Conservation (phyloP, 495 filamentous ascomycete species). For the Aspergillus avenaceus region DNA sequence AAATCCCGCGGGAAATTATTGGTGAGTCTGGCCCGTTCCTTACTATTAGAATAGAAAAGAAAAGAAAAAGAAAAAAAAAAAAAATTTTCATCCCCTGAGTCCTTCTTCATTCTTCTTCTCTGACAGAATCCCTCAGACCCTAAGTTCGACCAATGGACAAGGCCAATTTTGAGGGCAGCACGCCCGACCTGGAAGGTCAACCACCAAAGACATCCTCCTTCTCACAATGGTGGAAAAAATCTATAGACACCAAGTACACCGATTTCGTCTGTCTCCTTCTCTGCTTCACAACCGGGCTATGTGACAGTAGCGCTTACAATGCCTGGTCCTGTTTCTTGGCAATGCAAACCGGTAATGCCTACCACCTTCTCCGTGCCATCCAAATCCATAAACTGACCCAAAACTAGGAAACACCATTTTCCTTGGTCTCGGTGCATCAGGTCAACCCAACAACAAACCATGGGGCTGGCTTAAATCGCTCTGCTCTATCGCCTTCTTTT, state of each 20-base stretch:
- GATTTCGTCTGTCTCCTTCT: constrained; percentile 52
- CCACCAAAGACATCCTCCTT: constrained; percentile 3
- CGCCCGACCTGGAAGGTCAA: constrained; percentile 9
- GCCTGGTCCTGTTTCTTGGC: constrained; percentile 58
- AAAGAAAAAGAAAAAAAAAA: too few species aligned
- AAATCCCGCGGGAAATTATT: too few species aligned
- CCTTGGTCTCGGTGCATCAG: constrained; percentile 58
- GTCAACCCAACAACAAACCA: constrained; percentile 42
- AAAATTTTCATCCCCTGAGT: too few species aligned
- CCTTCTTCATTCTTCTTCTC: not conserved
- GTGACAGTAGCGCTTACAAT: constrained; percentile 59
- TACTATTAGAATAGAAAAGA: too few species aligned
- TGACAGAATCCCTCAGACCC: not conserved
- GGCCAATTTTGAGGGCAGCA: too few species aligned
- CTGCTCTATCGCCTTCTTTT: constrained; percentile 54
- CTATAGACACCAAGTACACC: constrained; percentile 39
- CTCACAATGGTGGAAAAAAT: constrained; percentile 28
- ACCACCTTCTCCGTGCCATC: not conserved
- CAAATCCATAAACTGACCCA: not conserved
- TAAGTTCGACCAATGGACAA: too few species aligned
- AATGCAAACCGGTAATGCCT: constrained; percentile 62
- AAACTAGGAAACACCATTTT: constrained; percentile 60
- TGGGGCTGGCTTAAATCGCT: constrained; percentile 64
- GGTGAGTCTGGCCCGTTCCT: too few species aligned
- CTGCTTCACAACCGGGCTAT: constrained; percentile 55